A percentile compares a stretch with the other conserved stretches of the same genome.
phyloP scores from a whole-genome alignment of 2,329 filamentous ascomycete species.

The Fusarium lateritium region DNA sequence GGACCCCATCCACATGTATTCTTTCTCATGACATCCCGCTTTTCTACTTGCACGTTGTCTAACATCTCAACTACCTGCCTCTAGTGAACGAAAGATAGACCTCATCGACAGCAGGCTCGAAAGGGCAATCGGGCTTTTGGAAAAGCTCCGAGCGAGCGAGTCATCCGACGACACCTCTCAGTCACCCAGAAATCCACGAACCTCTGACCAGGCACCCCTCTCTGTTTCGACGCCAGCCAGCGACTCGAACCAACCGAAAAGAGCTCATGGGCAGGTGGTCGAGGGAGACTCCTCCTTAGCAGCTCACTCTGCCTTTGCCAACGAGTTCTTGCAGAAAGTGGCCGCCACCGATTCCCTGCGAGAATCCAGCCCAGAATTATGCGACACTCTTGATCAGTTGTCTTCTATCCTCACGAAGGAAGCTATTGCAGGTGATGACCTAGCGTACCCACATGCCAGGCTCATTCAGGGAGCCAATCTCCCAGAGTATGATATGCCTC shows the following conservation, averaged over 20 bases:
- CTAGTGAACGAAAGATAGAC: slow-evolving; percentile 56
- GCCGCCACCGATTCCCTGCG: slow-evolving; percentile 31
- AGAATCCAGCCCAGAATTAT: too few species aligned
- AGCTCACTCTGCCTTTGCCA: slow-evolving; percentile 62
- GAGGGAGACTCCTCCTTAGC: slow-evolving; percentile 61
- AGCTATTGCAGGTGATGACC: too few species aligned
- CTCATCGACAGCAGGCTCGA: slow-evolving; percentile 53
- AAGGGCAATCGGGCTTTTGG: slow-evolving; percentile 32
- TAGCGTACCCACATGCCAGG: too few species aligned
- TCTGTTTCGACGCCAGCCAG: too few species aligned
- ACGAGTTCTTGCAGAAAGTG: slow-evolving; percentile 56
- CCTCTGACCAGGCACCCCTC: slow-evolving; percentile 35
- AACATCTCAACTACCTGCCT: too few species aligned
- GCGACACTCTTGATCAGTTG: slow-evolving; percentile 17
- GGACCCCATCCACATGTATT: too few species aligned
- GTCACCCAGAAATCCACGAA: slow-evolving; percentile 44
- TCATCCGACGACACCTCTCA: background rate
- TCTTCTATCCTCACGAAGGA: background rate
- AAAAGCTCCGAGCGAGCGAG: background rate
- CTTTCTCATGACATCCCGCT: background rate
- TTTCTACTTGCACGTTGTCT: too few species aligned
- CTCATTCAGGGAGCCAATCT: too few species aligned
- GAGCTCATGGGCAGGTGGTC: slow-evolving; percentile 29
- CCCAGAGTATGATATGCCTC: too few species aligned
- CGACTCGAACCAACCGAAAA: too few species aligned